A percentile compares a stretch with the other conserved stretches of the same genome.
Evolutionary conservation across 2,329 filamentous ascomycete species (phyloP).

Genomic region (Fusarium protoensiforme): DNA sequence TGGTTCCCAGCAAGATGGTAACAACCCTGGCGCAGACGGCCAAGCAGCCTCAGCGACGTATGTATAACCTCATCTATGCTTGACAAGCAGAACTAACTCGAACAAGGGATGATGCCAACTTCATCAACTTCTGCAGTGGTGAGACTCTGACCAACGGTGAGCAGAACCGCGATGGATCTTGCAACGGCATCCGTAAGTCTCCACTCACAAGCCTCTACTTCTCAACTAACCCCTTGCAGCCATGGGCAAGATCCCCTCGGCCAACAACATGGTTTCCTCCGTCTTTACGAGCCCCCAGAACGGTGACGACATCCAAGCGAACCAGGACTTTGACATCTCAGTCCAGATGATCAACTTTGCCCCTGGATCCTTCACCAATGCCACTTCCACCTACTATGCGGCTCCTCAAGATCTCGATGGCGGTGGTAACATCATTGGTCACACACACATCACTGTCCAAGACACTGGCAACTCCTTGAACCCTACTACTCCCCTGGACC

Average conservation of each 20-base stretch:
- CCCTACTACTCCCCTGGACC: constrained; percentile 63
- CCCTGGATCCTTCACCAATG: constrained; percentile 71
- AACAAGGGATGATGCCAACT: constrained; percentile 67
- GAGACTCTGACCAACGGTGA: constrained; percentile 69
- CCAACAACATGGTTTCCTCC: constrained; percentile 66
- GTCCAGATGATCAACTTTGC: constrained; percentile 64
- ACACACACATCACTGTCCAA: constrained; percentile 70
- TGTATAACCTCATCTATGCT: constrained; percentile 39
- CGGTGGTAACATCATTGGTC: constrained; percentile 64
- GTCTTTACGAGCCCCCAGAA: constrained; percentile 65
- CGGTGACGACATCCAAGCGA: constrained; percentile 57
- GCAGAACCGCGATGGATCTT: constrained; percentile 68
- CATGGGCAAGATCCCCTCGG: constrained; percentile 70
- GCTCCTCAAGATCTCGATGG: constrained; percentile 65
- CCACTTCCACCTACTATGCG: constrained; percentile 69
- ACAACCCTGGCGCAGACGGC: constrained; percentile 55
- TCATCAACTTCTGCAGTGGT: constrained; percentile 71
- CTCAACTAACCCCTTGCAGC: constrained; percentile 47
- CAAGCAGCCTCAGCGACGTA: constrained; percentile 65
- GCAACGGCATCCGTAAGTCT: constrained; percentile 70
- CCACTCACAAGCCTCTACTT: background rate
- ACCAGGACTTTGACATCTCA: constrained; percentile 64
- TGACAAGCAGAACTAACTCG: constrained; percentile 14
- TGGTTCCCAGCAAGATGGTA: constrained; percentile 61
- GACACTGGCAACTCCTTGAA: constrained; percentile 62